Base-by-base conservation (phyloP, 2,329 filamentous ascomycete genomes). In the Fusarium sambucinum region DNA sequence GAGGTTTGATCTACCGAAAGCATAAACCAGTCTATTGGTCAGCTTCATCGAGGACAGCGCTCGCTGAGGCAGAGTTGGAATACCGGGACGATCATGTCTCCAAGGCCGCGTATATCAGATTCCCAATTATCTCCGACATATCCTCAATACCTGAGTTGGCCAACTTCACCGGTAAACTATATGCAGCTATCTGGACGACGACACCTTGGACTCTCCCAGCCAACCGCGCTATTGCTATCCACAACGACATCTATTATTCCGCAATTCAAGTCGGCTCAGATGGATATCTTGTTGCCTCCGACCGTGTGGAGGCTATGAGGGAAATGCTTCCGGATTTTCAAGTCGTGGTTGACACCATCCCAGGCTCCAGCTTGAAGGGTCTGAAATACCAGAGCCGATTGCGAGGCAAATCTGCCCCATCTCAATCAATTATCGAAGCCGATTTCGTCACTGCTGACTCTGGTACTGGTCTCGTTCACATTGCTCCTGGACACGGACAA, bases 151-250 rank as follows among this genome's bases (percentile, higher is more conserved):
- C 79, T 1, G 77, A 76, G 13, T 72, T 86, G 50, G 70, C 76
- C 25, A 64, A 68, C 5, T 77, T 86, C 23, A 69, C 79, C 8
- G 83, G 84, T 6, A 80, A 83, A 7, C 75, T 97, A 13, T 91
- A 86, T 76, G 93, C 92, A n/a, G 86, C 96, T n/a, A 92, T 98
- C 52, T 99, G 96, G 96, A 99, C 96, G 3, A 99, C 96, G 0
- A 99, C 96, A 1, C 96, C 96, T 0, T 99, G 96, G 96, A 99
- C 96, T 0, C 83, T 99, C 7, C 95, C 96, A 1, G 94, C 95
- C 3, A 99, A 99, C 77, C 89, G 89, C 75, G 94, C 93, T 1
- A 94, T 99, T 76, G 94, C 93, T 4, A 86, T 98, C 35, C 89
- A 93, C 72, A 82, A 87, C 9, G 88, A 92, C 38, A 80, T 98